These are phyloP conservation scores for Oehlia diaphana DNA, from an alignment of 192 early-diverging fungal species.

Conservation along the genomic window DNA sequence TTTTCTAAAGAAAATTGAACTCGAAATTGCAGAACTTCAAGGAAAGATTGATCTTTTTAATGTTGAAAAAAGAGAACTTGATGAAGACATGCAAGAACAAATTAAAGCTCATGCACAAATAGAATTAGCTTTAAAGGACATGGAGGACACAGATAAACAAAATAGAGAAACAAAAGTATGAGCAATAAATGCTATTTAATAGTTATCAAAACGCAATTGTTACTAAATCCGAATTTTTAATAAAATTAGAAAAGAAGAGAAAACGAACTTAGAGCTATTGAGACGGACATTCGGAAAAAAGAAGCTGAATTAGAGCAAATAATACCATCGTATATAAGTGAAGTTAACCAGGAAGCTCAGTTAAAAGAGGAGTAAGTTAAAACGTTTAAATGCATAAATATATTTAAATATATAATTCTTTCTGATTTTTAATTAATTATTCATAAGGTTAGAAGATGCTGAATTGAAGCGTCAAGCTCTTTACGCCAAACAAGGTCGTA, in stretches of 20 bases:
- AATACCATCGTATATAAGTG: conserved; percentile 64
- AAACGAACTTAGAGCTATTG: conserved; percentile 42
- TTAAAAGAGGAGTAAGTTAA: conserved; percentile 63
- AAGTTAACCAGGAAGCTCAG: conserved; percentile 55
- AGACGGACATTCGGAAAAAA: conserved; percentile 60
- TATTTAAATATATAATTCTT: neutral
- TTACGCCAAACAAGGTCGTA: conserved; percentile 85
- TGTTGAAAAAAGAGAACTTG: conserved; percentile 69
- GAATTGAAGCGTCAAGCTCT: conserved; percentile 76
- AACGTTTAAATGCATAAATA: neutral
- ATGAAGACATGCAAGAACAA: conserved; percentile 71
- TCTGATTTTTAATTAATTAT: neutral
- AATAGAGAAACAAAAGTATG: conserved; percentile 26
- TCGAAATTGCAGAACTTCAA: conserved; percentile 60
- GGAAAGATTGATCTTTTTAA: conserved; percentile 66
- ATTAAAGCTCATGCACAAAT: conserved; percentile 78
- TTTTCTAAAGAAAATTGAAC: conserved; percentile 40
- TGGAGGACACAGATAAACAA: conserved; percentile 60
- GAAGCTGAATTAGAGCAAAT: conserved; percentile 65
- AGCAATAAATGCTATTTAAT: neutral
- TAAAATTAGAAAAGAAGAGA: conserved; percentile 31
- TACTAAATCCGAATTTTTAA: neutral
- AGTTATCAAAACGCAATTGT: neutral
- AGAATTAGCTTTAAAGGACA: conserved; percentile 77
- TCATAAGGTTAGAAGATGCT: conserved; percentile 53